Conservation (phyloP, 2,329 filamentous ascomycete species). For the Aspergillus sp. region DNA sequence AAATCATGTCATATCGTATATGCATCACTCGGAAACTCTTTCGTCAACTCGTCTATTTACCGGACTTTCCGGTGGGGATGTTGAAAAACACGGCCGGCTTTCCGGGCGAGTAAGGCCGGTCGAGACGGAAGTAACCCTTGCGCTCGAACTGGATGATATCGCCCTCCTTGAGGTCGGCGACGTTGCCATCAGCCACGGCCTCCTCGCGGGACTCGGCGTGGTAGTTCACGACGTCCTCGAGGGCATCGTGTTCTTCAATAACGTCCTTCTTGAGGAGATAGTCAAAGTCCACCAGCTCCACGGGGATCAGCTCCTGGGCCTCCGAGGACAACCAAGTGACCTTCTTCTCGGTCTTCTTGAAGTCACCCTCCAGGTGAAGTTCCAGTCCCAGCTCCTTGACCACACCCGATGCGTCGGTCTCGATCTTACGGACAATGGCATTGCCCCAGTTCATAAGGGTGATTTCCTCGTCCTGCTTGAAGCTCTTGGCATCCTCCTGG, state of each 20-base stretch:
- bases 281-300: slow-evolving; percentile 92
- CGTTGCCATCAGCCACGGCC: slow-evolving; percentile 78
- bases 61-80: slow-evolving; percentile 65
- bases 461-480: slow-evolving; percentile 84
- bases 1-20: slow-evolving; percentile 1
- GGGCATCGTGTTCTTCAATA: slow-evolving; percentile 79
- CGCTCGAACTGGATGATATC: slow-evolving; percentile 96
- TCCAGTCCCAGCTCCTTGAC: slow-evolving; percentile 75
- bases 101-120: slow-evolving; percentile 61
- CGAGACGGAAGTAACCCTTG: slow-evolving; percentile 87
- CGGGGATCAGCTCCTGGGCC: slow-evolving; percentile 69
- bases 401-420: slow-evolving; percentile 51
- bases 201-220: slow-evolving; percentile 72
- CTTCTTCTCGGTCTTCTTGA: slow-evolving; percentile 96
- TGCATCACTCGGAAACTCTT: not conserved
- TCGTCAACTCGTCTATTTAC: slow-evolving; percentile 27
- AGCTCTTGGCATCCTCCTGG: slow-evolving; percentile 79
- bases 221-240: slow-evolving; percentile 80
- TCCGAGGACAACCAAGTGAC: slow-evolving; percentile 85
- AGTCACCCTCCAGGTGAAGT: slow-evolving; percentile 87
- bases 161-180: slow-evolving; percentile 73
- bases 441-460: slow-evolving; percentile 95
- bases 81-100: slow-evolving; percentile 65
- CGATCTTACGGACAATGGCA: slow-evolving; percentile 51
- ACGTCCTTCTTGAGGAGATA: slow-evolving; percentile 95